Conservation (phyloP, 352 stramenopile species). For the Phytopythium mirpurense region DNA sequence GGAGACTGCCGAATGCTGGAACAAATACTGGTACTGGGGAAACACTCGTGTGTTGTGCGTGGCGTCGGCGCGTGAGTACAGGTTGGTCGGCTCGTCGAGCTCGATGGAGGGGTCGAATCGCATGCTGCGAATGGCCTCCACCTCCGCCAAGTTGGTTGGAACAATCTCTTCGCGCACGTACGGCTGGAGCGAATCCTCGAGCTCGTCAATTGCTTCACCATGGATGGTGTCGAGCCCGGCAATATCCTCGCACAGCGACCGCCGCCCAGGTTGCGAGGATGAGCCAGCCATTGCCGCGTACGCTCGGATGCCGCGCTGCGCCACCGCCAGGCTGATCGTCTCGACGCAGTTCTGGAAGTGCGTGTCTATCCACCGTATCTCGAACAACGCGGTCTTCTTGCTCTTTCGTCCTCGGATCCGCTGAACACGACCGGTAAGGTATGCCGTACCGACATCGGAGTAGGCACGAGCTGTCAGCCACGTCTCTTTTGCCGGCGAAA, state of each 20-base stretch:
- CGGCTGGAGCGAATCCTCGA: background rate
- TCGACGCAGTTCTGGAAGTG: constrained; percentile 14
- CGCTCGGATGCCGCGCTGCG: constrained; percentile 8
- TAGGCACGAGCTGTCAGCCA: constrained; percentile 7
- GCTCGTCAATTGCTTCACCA: constrained; percentile 1
- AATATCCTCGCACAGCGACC: constrained; percentile 1
- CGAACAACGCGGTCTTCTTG: constrained; percentile 12
- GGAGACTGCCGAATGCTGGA: constrained; percentile 17
- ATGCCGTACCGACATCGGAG: constrained; percentile 8
- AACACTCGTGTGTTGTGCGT: constrained; percentile 9
- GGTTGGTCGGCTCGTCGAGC: constrained; percentile 5
- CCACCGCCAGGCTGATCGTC: constrained; percentile 2
- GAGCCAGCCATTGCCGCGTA: constrained; percentile 8
- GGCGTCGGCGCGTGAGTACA: constrained; percentile 5
- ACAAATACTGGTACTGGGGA: constrained; percentile 7
- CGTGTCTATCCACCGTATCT: constrained; percentile 11
- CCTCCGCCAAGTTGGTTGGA: background rate
- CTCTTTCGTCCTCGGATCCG: background rate
- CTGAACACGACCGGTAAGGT: constrained; percentile 7
- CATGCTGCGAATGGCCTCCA: constrained; percentile 13
- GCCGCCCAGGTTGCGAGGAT: constrained; percentile 8
- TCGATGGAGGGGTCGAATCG: constrained; percentile 6
- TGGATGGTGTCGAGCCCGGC: constrained; percentile 3
- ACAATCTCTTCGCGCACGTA: constrained; percentile 3
- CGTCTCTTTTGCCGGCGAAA: constrained; percentile 8